phyloP scores from a whole-genome alignment of 2,329 filamentous ascomycete species.

The Penicillium sclerotigenum region DNA sequence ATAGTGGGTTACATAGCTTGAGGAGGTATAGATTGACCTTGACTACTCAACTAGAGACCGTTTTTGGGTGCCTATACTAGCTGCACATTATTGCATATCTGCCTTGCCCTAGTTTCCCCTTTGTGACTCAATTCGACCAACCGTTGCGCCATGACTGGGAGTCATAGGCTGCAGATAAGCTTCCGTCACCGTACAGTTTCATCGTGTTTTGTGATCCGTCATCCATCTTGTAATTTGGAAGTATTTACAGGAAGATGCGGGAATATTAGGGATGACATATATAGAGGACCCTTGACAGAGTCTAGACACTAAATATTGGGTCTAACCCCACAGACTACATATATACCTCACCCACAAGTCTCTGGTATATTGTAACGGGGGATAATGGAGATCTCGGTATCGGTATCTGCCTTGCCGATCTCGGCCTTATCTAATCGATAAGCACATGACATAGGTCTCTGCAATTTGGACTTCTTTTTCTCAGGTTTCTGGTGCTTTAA shows the following conservation, averaged over 20 bases:
- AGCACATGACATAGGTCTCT: slow-evolving; percentile 15
- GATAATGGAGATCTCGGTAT: slow-evolving; percentile 1
- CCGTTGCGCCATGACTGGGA: not conserved
- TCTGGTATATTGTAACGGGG: not conserved
- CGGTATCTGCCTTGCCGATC: slow-evolving; percentile 14
- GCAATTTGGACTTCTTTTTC: slow-evolving; percentile 11
- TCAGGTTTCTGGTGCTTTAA: not conserved
- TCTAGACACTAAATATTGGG: not conserved
- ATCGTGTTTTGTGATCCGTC: not conserved
- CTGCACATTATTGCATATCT: slow-evolving; percentile 4
- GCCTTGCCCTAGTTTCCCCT: slow-evolving; percentile 1
- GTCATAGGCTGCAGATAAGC: slow-evolving; percentile 14
- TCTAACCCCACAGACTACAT: not conserved
- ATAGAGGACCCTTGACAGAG: not conserved
- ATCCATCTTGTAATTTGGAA: not conserved
- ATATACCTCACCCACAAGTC: not conserved
- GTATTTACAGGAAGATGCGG: not conserved
- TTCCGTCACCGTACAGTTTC: slow-evolving; percentile 7
- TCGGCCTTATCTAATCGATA: slow-evolving; percentile 26
- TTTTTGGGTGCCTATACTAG: slow-evolving; percentile 9
- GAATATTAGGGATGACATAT: not conserved
- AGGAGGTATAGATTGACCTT: not conserved
- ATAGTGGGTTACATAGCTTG: not conserved
- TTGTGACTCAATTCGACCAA: not conserved
- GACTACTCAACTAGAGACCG: not conserved